phyloP scores from a whole-genome alignment of 495 filamentous ascomycete species.

The Talaromyces borbonicus region DNA sequence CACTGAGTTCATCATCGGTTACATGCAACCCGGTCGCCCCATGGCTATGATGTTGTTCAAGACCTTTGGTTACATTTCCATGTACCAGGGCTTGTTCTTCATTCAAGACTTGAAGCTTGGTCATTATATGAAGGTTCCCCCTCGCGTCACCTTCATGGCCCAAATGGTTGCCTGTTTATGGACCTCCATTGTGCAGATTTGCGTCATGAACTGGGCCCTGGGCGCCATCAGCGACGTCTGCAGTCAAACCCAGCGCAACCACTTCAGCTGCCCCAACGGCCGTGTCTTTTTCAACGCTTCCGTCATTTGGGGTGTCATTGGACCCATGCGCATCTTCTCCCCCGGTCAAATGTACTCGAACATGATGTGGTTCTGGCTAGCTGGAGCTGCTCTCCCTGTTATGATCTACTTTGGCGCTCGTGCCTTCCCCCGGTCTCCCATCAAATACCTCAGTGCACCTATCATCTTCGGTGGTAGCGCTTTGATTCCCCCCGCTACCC shows the following conservation, averaged over 20 bases:
- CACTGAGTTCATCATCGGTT: constrained; percentile 55
- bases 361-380: constrained; percentile 42
- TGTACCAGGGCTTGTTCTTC: constrained; percentile 46
- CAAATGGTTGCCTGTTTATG: constrained; percentile 47
- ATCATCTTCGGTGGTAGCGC: constrained; percentile 38
- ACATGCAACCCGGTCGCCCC: constrained; percentile 50
- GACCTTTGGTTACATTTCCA: constrained; percentile 48
- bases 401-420: constrained; percentile 37
- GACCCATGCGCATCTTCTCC: constrained; percentile 42
- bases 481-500: constrained; percentile 42
- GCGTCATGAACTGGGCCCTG: constrained; percentile 53
- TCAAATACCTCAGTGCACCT: constrained; percentile 37
- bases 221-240: constrained; percentile 45
- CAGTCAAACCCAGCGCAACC: constrained; percentile 33
- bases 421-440: constrained; percentile 27
- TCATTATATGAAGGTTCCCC: constrained; percentile 61
- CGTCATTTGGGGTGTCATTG: constrained; percentile 47
- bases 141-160: constrained; percentile 46
- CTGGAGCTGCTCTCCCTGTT: constrained; percentile 36
- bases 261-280: constrained; percentile 52
- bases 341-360: constrained; percentile 34
- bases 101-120: constrained; percentile 44
- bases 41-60: constrained; percentile 61
- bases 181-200: constrained; percentile 49
- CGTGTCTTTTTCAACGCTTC: constrained; percentile 51